Conservation (phyloP, 768 basidiomycete species). For the Mrakia gelida region DNA sequence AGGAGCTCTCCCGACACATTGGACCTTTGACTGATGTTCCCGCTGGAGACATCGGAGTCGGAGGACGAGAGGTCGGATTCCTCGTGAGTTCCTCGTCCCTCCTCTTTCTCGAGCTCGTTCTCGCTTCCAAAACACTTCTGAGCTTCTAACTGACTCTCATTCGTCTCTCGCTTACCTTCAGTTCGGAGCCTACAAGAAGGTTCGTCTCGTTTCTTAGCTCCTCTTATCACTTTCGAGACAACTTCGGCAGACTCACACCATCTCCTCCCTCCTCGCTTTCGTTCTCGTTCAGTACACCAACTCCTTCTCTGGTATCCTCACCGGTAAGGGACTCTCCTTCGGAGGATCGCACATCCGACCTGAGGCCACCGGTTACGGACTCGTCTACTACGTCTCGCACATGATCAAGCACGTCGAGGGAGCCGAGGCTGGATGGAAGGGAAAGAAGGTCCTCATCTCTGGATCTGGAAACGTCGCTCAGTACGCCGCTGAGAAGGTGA, state of each 20-base stretch:
- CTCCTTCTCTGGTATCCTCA: slow-evolving; percentile 65
- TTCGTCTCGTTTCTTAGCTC: background rate
- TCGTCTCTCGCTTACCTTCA: background rate
- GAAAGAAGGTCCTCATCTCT: slow-evolving; percentile 49
- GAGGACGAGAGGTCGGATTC: slow-evolving; percentile 69
- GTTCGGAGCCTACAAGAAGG: slow-evolving; percentile 65
- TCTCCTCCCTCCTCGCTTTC: background rate
- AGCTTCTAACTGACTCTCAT: background rate
- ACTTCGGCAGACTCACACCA: background rate
- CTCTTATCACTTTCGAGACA: background rate
- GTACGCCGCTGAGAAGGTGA: slow-evolving; percentile 54
- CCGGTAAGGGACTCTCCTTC: slow-evolving; percentile 65
- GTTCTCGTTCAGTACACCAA: slow-evolving; percentile 51
- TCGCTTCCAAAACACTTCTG: too few relatives aligned
- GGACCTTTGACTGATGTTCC: slow-evolving; percentile 72
- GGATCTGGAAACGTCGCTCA: slow-evolving; percentile 71
- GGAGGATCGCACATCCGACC: slow-evolving; percentile 70
- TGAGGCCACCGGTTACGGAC: slow-evolving; percentile 67
- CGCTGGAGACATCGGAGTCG: slow-evolving; percentile 62
- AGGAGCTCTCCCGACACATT: slow-evolving; percentile 67
- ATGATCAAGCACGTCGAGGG: slow-evolving; percentile 48
- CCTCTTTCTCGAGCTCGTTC: too few relatives aligned
- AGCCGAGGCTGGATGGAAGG: slow-evolving; percentile 49
- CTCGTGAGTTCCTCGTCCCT: slow-evolving; percentile 28
- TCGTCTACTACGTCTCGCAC: slow-evolving; percentile 71